These are phyloP conservation scores for Aspergillus costaricaensis DNA, from an alignment of 2,329 filamentous ascomycete genomes.

Conservation along the genomic window DNA sequence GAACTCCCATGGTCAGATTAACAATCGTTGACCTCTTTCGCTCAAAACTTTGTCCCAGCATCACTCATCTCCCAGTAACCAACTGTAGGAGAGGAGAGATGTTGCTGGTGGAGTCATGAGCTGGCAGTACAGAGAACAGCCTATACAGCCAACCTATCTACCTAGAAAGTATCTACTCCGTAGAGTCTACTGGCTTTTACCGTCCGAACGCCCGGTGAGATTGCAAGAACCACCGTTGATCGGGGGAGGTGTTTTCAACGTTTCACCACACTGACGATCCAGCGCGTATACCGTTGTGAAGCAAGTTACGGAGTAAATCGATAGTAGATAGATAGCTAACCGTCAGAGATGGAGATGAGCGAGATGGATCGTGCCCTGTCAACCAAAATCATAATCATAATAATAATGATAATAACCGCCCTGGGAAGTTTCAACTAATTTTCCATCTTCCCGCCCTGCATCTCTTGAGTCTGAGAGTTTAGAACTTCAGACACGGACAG, in stretches of 20 bases:
- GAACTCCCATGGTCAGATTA: not conserved
- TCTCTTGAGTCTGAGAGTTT: not conserved
- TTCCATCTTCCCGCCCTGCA: not conserved
- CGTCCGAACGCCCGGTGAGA: not conserved
- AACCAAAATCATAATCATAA: not conserved
- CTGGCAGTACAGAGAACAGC: constrained; percentile 1
- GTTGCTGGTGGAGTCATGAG: not conserved
- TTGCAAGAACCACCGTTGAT: too few species aligned
- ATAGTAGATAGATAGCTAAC: not conserved
- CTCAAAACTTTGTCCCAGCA: constrained; percentile 1
- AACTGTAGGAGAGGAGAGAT: constrained; percentile 2
- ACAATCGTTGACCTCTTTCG: not conserved
- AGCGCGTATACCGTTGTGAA: not conserved
- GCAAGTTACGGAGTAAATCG: too few species aligned
- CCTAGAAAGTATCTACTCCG: not conserved
- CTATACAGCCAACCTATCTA: not conserved
- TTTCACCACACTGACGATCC: not conserved
- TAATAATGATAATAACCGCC: not conserved
- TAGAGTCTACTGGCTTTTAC: not conserved
- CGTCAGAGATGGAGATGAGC: not conserved
- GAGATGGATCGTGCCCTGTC: constrained; percentile 10
- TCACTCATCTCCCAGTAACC: not conserved
- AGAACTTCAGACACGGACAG: constrained; percentile 2
- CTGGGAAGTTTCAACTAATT: not conserved
- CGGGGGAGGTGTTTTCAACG: not conserved